A percentile compares a stretch with the other conserved stretches of the same genome.
These are phyloP conservation scores for Juglanconis juglandina DNA, from an alignment of 2,329 filamentous ascomycete genomes.

Conservation along the genomic window DNA sequence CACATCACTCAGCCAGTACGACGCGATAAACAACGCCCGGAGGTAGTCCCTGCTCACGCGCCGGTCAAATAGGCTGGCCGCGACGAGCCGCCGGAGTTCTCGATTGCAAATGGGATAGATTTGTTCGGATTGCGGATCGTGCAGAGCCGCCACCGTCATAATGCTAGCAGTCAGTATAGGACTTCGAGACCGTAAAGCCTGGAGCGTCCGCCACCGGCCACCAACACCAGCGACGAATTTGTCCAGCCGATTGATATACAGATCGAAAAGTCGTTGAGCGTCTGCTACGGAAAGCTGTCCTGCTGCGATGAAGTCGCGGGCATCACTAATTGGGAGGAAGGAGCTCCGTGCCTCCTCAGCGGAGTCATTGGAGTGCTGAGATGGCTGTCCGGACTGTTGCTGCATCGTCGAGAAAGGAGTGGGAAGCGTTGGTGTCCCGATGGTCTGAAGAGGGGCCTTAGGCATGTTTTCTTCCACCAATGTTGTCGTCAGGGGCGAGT, in stretches of 20 bases:
- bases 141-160: slow-evolving; percentile 47
- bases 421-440: neutral
- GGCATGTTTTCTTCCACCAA: slow-evolving; percentile 33
- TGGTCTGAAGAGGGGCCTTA: slow-evolving; percentile 33
- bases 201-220: slow-evolving; percentile 46
- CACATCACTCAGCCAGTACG: slow-evolving; percentile 61
- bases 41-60: slow-evolving; percentile 46
- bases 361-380: slow-evolving; percentile 1
- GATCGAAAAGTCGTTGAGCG: slow-evolving; percentile 47
- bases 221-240: slow-evolving; percentile 49
- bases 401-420: slow-evolving; percentile 29
- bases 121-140: slow-evolving; percentile 16
- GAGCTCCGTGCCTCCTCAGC: slow-evolving; percentile 1
- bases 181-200: slow-evolving; percentile 51
- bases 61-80: slow-evolving; percentile 32
- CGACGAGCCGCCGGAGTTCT: slow-evolving; percentile 21
- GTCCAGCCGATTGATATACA: slow-evolving; percentile 49
- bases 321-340: neutral
- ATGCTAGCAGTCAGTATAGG: slow-evolving; percentile 49
- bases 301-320: slow-evolving; percentile 32
- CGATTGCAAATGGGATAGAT: slow-evolving; percentile 22
- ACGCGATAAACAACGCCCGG: slow-evolving; percentile 56
- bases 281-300: slow-evolving; percentile 44
- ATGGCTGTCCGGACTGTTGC: slow-evolving; percentile 10
- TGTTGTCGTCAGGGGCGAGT: slow-evolving; percentile 23